Base-by-base conservation (phyloP, 768 basidiomycete species). In the Megacollybia marginata region DNA sequence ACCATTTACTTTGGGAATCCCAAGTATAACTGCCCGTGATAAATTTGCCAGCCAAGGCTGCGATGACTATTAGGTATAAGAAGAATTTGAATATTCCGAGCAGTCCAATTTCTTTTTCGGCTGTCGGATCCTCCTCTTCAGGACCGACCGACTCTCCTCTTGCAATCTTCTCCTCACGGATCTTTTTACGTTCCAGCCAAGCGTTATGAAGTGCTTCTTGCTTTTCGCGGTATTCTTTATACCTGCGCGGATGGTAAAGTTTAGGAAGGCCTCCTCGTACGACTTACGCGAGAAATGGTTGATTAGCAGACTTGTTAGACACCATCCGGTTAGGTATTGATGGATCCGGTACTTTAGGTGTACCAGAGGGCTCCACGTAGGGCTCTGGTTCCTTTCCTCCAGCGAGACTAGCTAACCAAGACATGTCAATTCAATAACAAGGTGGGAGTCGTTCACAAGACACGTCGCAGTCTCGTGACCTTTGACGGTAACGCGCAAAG, bases 21-120 rank as follows among this genome's bases (percentile, higher is more conserved):
- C 92, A 96, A 18, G 81, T 66, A 62, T 81, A 90, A 60, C 84
- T 89, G n/a, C 85, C 88, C 0, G 89, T 89, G 61, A 94, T 69
- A 66, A 94, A 92, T 61, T 86, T 87, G 48, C 92, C 85, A 33
- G 83, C 75, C 31, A 90, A 69, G 1, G 79, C 59, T 35, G 76
- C 52, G 53, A 82, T 65, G 46, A 88, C 56, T 18, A 82, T 47
- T 2, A 78, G 46, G 55, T 79, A 77, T 45, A 87, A 51, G 34
- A 88, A 55, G 62, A 89, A 84, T 63, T 86, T 89, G 61, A 91
- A 64, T 44, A 91, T 61, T 19, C 79, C 83, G 32, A 77, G 59
- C 35, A 81, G 53, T 45, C 82, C 83, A 42, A 91, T 74, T 65
- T 87, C 85, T 52, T 72, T 70, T 51, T 82, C 70, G 33, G 72